phyloP scores from a whole-genome alignment of 257 asterid genomes.

The Capsicum baccatum region DNA sequence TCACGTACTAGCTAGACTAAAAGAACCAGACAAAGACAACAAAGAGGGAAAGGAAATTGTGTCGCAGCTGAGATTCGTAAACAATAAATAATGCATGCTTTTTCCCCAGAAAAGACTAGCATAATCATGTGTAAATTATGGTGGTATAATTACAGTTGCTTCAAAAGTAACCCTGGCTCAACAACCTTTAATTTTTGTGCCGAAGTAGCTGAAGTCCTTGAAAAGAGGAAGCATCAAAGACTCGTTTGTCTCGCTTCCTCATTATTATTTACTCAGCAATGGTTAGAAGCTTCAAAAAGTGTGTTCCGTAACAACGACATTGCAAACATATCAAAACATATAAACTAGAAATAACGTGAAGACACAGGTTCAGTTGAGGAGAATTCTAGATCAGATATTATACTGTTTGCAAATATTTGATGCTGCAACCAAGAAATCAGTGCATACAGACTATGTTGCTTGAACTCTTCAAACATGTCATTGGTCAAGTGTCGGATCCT shows the following conservation, averaged over 20 bases:
- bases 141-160: not conserved
- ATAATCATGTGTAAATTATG: not conserved
- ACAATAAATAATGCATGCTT: not conserved
- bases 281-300: not conserved
- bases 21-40: not conserved
- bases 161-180: constrained; percentile 1
- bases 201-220: not conserved
- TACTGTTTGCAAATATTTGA: not conserved
- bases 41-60: not conserved
- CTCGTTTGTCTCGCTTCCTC: not conserved
- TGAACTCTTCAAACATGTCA: too few relatives aligned
- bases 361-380: not conserved
- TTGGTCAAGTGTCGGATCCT: too few relatives aligned
- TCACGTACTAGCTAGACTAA: not conserved
- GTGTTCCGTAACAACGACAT: not conserved
- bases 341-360: not conserved
- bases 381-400: not conserved
- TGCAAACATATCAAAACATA: not conserved
- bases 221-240: constrained; percentile 14
- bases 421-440: constrained; percentile 21
- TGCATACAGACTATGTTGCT: not conserved
- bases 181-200: not conserved
- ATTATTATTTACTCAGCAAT: not conserved
- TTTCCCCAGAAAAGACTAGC: not conserved
- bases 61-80: constrained; percentile 10